Conservation (phyloP, 2,329 filamentous ascomycete genomes). For the Teratosphaeriaceae sp. region DNA sequence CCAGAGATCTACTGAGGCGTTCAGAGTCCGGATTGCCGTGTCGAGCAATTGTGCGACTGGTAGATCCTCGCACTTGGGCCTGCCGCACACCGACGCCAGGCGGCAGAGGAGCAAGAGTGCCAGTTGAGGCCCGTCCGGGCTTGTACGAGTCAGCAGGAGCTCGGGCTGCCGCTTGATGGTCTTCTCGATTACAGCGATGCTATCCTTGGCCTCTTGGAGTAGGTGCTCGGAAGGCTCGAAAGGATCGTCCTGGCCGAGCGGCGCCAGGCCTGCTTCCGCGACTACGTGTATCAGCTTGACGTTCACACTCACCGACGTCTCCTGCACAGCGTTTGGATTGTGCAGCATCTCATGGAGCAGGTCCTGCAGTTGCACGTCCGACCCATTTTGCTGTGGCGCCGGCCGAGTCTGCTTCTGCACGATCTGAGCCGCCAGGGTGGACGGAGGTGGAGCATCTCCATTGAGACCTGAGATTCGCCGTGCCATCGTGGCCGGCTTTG, state of each 20-base stretch:
- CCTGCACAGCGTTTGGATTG: slow-evolving; percentile 41
- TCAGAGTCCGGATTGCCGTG: slow-evolving; percentile 31
- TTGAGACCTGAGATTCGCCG: slow-evolving; percentile 22
- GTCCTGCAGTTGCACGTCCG: slow-evolving; percentile 58
- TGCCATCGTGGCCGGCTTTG: slow-evolving; percentile 27
- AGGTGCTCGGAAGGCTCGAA: slow-evolving; percentile 54
- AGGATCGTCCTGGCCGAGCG: slow-evolving; percentile 59
- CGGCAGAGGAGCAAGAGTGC: slow-evolving; percentile 50
- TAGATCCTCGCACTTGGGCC: slow-evolving; percentile 35
- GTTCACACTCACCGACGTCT: slow-evolving; percentile 68
- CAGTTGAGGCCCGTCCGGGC: slow-evolving; percentile 40
- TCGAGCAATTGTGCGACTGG: slow-evolving; percentile 35
- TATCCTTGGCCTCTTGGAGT: slow-evolving; percentile 58
- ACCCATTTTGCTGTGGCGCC: slow-evolving; percentile 50
- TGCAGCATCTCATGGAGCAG: slow-evolving; percentile 59
- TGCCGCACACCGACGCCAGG: slow-evolving; percentile 42
- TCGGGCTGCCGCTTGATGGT: slow-evolving; percentile 69
- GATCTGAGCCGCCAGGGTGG: slow-evolving; percentile 80
- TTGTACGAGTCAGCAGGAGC: slow-evolving; percentile 46
- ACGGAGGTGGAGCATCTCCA: slow-evolving; percentile 49
- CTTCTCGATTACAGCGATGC: slow-evolving; percentile 68
- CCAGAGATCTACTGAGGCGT: slow-evolving; percentile 30
- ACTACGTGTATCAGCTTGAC: slow-evolving; percentile 82
- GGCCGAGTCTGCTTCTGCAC: slow-evolving; percentile 60
- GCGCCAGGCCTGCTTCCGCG: slow-evolving; percentile 69